Conservation (phyloP, 106 monocot species). For the Dioscorea zingiberensis region DNA sequence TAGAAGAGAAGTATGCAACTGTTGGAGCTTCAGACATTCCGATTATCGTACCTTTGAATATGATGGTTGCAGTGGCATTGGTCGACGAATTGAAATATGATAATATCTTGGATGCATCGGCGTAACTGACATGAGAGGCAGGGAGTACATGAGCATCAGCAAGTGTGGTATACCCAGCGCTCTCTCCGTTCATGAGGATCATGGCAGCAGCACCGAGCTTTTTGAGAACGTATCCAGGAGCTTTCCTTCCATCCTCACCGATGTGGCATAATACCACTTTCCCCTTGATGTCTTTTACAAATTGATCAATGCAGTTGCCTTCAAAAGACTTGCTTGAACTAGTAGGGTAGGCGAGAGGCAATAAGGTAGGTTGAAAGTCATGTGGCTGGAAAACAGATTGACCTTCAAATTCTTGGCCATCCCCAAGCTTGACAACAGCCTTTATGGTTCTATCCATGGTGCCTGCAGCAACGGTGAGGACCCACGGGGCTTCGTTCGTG, state of each 20-base stretch:
- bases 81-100: not conserved
- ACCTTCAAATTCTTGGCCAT: slow-evolving; percentile 2
- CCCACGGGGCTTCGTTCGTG: slow-evolving; percentile 19
- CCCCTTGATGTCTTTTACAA: not conserved
- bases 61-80: not conserved
- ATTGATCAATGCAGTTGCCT: not conserved
- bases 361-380: not conserved
- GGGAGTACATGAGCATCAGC: not conserved
- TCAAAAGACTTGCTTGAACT: not conserved
- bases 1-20: slow-evolving; percentile 3
- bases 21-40: not conserved
- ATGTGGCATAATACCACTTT: not conserved
- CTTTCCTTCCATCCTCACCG: not conserved
- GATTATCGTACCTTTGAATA: slow-evolving; percentile 1
- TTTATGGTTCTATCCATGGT: slow-evolving; percentile 22
- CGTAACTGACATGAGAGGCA: not conserved
- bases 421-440: slow-evolving; percentile 20
- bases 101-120: not conserved
- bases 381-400: slow-evolving; percentile 32
- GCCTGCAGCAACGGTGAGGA: slow-evolving; percentile 47
- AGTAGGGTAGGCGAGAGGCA: not conserved
- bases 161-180: not conserved
- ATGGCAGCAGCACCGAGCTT: not conserved
- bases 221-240: not conserved
- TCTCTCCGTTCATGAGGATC: slow-evolving; percentile 1